These are phyloP conservation scores for Didymella lethalis DNA, from an alignment of 2,329 filamentous ascomycete species.

Conservation along the genomic window DNA sequence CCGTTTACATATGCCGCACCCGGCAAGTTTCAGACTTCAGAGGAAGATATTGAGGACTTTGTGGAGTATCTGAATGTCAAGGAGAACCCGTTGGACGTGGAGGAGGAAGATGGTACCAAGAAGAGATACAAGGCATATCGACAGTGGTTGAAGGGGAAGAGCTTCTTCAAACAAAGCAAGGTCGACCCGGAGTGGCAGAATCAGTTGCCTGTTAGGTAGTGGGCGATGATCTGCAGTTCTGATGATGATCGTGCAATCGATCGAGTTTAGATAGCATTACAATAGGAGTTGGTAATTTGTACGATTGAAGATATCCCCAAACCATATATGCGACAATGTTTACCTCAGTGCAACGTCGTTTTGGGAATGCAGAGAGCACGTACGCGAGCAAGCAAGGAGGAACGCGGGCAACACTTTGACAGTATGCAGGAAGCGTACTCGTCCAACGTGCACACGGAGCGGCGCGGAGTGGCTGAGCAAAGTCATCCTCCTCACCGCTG, in stretches of 20 bases:
- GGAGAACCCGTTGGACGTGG: conserved; percentile 86
- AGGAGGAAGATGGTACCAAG: conserved; percentile 84
- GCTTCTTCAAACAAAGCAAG: conserved; percentile 86
- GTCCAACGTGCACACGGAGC: background rate
- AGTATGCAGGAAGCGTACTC: background rate
- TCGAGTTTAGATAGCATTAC: background rate
- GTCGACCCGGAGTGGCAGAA: conserved; percentile 59
- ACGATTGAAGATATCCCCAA: background rate
- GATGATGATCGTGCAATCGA: background rate
- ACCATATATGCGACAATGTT: background rate
- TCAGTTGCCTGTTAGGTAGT: conserved; percentile 44
- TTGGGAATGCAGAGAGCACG: background rate
- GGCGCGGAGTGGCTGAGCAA: background rate
- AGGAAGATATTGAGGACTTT: conserved; percentile 76
- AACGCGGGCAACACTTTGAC: background rate
- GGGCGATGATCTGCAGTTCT: background rate
- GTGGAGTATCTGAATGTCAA: conserved; percentile 76
- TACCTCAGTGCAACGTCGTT: background rate
- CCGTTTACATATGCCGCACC: conserved; percentile 20
- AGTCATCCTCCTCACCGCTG: background rate
- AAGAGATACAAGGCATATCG: conserved; percentile 96
- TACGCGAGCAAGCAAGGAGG: background rate
- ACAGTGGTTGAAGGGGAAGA: conserved; percentile 95
- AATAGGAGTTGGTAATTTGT: background rate
- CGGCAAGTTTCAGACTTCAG: conserved; percentile 59